Conservation (phyloP, 1,284 basidiomycete genomes). For the Paramarasmius palmivorus region DNA sequence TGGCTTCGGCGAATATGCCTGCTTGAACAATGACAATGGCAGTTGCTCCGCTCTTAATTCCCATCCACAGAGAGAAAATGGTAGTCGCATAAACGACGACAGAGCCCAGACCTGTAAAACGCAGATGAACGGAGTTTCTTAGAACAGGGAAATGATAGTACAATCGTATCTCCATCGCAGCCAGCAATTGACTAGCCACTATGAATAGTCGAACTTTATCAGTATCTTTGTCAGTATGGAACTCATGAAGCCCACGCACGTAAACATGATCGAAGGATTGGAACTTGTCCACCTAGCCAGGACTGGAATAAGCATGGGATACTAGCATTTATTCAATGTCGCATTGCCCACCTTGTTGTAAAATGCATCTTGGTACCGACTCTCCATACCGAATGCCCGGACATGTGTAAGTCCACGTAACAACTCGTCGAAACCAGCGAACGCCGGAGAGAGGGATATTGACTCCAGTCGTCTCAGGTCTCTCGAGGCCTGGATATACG, state of each 20-base stretch:
- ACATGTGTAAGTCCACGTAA: constrained; percentile 77
- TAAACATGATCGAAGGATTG: constrained; percentile 73
- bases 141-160: constrained; percentile 20
- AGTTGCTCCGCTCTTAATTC: constrained; percentile 69
- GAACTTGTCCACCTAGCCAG: constrained; percentile 71
- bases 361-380: constrained; percentile 71
- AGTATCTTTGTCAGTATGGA: no score
- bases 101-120: constrained; percentile 62
- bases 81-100: constrained; percentile 76
- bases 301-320: not conserved
- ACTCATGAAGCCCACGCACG: constrained; percentile 50
- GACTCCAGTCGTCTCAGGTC: constrained; percentile 75
- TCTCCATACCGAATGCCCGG: constrained; percentile 82
- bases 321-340: not conserved
- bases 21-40: constrained; percentile 82
- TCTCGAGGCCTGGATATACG: constrained; percentile 69
- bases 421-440: constrained; percentile 79
- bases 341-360: constrained; percentile 45
- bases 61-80: constrained; percentile 67
- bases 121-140: not conserved
- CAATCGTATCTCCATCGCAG: constrained; percentile 75
- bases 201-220: no score
- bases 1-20: constrained; percentile 69
- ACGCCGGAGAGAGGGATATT: constrained; percentile 66
- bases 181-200: constrained; percentile 73